Evolutionary conservation across 1,139 yeast genomes (phyloP).

Genomic region (Saccharomycopsis crataegensis): DNA sequence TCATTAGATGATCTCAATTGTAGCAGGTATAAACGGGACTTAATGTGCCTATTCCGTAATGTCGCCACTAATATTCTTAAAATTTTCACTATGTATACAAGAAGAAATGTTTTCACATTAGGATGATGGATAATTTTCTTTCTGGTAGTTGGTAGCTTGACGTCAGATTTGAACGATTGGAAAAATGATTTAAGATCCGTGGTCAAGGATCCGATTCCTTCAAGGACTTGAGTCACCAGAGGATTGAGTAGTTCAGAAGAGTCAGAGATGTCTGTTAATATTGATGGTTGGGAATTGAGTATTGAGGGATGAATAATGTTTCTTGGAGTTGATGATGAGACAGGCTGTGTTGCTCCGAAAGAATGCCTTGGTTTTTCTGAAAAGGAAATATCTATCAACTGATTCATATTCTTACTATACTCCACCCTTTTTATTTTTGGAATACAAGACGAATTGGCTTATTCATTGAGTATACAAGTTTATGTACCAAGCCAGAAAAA

Average conservation of each 20-base stretch:
- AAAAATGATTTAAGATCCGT: not conserved
- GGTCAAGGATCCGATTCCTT: not conserved
- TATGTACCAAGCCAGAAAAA: too few relatives aligned
- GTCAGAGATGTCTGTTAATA: not conserved
- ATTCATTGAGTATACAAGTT: too few relatives aligned
- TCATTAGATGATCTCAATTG: not conserved
- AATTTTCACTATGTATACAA: constrained; percentile 9
- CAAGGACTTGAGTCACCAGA: not conserved
- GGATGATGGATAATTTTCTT: constrained; percentile 12
- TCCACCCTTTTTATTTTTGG: too few relatives aligned
- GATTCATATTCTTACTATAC: constrained; percentile 19
- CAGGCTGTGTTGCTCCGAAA: constrained; percentile 30
- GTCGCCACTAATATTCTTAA: constrained; percentile 1
- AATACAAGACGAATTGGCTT: too few relatives aligned
- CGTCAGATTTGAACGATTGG: not conserved
- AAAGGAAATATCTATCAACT: constrained; percentile 23
- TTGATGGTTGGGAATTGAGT: not conserved
- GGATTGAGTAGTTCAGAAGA: not conserved
- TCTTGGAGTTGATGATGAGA: constrained; percentile 31
- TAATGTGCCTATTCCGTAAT: constrained; percentile 4
- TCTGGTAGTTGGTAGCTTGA: not conserved
- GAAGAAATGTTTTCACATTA: constrained; percentile 8
- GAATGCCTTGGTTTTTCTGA: constrained; percentile 22
- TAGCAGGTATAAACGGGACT: not conserved
- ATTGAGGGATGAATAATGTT: constrained; percentile 2